Base-by-base conservation (phyloP, 108 stramenopile genomes). In the Licmophora abbreviata region DNA sequence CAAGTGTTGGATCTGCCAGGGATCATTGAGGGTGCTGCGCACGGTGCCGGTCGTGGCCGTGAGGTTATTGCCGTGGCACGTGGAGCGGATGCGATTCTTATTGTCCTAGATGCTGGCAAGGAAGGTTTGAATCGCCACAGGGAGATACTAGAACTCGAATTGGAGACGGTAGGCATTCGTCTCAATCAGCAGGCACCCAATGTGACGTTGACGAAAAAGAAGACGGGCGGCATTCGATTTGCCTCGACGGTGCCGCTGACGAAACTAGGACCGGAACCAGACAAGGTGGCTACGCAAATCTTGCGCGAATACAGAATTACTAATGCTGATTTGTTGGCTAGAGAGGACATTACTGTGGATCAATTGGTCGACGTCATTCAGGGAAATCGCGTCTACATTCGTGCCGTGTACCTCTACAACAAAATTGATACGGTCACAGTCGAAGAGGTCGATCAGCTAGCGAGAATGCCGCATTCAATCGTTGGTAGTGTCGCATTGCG, bases 21-120 rank as follows among this genome's bases (percentile, higher is more conserved):
- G 49, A 99, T 99, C 63, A 99, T 99, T 61, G 99, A 99, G 59
- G 99, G 99, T 23, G 99, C 99, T 3, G 96, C 99, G 0, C 86
- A 94, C 59, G 99, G 99, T 2, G 95, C 91, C 35, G 99, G 99
- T 6, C 74, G 99, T 22, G 99, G 99, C 28, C 70, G 85, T 21
- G 95, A 99, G 73, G 99, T 99, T 9, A 98, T 99, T 57, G 97
- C 99, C 3, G 95, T 95, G 8, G 99, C 99, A 6, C 74, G 95
- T 40, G 74, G 74, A 23, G 88, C 95, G 11, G 97, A 99, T 76
- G 74, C 96, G 3, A 94, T 99, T 33, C 54, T 99, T 22, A 97
- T 98, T 68, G 99, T 99, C 4, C 65, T 99, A 48, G 99, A 99
- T 71, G 97, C 95, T 1, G 96, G 84, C 8, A 95, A 96, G 60